Evolutionary conservation across 2,329 filamentous ascomycete species (phyloP).

Genomic region (Periglandula ipomoeae): DNA sequence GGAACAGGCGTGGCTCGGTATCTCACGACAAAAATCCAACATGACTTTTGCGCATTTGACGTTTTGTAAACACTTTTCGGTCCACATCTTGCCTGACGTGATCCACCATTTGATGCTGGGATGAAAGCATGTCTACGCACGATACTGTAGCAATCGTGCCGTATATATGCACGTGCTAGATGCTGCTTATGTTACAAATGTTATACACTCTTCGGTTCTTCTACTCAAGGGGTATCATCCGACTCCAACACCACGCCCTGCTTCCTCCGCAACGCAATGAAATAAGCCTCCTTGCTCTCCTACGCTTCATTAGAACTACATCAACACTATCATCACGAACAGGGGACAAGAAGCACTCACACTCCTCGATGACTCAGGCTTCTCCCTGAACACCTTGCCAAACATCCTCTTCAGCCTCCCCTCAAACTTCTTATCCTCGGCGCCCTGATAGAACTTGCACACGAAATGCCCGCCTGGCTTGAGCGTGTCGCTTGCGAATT

Average conservation of each 20-base stretch:
- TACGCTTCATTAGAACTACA: slow-evolving; percentile 8
- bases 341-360: slow-evolving; percentile 42
- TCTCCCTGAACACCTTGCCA: slow-evolving; percentile 70
- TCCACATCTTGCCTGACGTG: neutral
- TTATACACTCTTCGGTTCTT: neutral
- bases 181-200: neutral
- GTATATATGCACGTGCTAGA: neutral
- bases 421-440: slow-evolving; percentile 76
- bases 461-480: slow-evolving; percentile 79
- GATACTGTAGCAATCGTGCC: too few species aligned
- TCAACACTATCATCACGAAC: neutral
- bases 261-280: slow-evolving; percentile 69
- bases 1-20: slow-evolving; percentile 39
- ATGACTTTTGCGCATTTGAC: slow-evolving; percentile 17
- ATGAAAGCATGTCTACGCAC: slow-evolving; percentile 16
- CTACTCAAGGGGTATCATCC: neutral
- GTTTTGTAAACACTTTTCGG: neutral
- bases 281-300: slow-evolving; percentile 66
- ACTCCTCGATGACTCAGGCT: slow-evolving; percentile 81
- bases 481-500: slow-evolving; percentile 78
- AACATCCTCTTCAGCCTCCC: slow-evolving; percentile 68
- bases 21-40: slow-evolving; percentile 26
- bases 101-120: neutral
- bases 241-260: slow-evolving; percentile 21
- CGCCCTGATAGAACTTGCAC: slow-evolving; percentile 94